Evolutionary conservation across 2,329 filamentous ascomycete species (phyloP), one percentile per base, ranked within the genome.

Genomic region (Chaetomium olivaceum): DNA sequence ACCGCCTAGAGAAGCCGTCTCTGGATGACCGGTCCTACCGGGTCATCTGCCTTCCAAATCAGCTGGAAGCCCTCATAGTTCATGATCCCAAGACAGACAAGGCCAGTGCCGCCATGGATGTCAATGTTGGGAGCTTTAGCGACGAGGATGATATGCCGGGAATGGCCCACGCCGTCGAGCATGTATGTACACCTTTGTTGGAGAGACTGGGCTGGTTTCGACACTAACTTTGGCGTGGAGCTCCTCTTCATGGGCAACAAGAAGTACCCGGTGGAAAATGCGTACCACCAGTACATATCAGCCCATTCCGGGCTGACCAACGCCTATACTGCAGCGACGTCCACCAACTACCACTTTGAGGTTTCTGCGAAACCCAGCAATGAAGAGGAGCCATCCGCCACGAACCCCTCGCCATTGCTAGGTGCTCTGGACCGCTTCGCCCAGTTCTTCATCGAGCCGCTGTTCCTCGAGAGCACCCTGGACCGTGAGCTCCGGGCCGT

Each of bases 301-400:
- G 85, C 91, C 66, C 90, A 97, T 77, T 96, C 93, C 11, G 95
- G 95, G 63, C 88, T 90, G 74, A 97, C 93, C 31, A 99, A 99
- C 77, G 95, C 95, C 63, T 98, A 96, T 77, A 99, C 95, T 1
- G 93, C 91, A 19, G 84, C 91, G 5, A 97, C 92, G 1, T 96
- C 94, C 61, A 99, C 95, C 69, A 98, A 98, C 80, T 99, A 96
- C 81, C 98, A 91, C 79, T 99, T 99, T 76, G 95, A 99, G 74
- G 89, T 98, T 65, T 92, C 91, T 23, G 92, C 93, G 36, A 92
- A 92, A 60, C 86, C 90, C 14, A 87, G 83, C 75, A 87, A 89
- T 67, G 82, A 84, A 46, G 79, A 83, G 61, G 81, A 85, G 36
- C 79, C 84, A 3, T 83, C 84, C 9, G 83, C 83, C 69, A 74